These are phyloP conservation scores for Arabidopsis suecica DNA, from an alignment of 345 rosid genomes.

Conservation along the genomic window DNA sequence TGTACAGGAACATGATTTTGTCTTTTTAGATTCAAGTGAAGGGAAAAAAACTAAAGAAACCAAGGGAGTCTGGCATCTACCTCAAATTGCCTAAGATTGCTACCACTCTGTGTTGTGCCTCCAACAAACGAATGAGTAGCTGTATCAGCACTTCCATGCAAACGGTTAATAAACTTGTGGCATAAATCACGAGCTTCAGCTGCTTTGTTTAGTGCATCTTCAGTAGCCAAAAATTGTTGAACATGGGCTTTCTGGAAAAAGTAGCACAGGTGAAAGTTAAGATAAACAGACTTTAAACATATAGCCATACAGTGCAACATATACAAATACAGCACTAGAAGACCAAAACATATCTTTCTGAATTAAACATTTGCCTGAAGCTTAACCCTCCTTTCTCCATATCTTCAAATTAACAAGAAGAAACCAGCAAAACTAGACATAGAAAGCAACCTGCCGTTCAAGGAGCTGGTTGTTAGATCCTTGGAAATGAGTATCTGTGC, in stretches of 20 bases:
- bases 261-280: constrained; percentile 22
- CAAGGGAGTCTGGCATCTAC: constrained; percentile 47
- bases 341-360: constrained; percentile 4
- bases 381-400: not conserved
- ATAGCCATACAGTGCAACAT: constrained; percentile 1
- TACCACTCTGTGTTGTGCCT: constrained; percentile 67
- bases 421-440: constrained; percentile 30
- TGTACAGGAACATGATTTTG: not conserved
- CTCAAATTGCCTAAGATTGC: constrained; percentile 83
- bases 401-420: constrained; percentile 18
- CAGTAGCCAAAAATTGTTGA: constrained; percentile 94
- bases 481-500: constrained; percentile 65
- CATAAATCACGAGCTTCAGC: constrained; percentile 81
- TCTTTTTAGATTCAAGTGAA: constrained; percentile 21
- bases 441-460: constrained; percentile 79
- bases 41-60: not conserved
- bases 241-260: constrained; percentile 86
- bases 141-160: constrained; percentile 70
- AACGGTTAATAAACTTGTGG: constrained; percentile 69
- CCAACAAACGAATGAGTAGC: constrained; percentile 59
- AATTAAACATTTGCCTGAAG: constrained; percentile 17
- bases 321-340: constrained; percentile 1
- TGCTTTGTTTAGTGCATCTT: constrained; percentile 90
- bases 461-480: constrained; percentile 93
- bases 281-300: constrained; percentile 6